Evolutionary conservation across 2,329 filamentous ascomycete species (phyloP), one percentile per base, ranked within the genome.

Genomic region (Orbilia brochopaga): DNA sequence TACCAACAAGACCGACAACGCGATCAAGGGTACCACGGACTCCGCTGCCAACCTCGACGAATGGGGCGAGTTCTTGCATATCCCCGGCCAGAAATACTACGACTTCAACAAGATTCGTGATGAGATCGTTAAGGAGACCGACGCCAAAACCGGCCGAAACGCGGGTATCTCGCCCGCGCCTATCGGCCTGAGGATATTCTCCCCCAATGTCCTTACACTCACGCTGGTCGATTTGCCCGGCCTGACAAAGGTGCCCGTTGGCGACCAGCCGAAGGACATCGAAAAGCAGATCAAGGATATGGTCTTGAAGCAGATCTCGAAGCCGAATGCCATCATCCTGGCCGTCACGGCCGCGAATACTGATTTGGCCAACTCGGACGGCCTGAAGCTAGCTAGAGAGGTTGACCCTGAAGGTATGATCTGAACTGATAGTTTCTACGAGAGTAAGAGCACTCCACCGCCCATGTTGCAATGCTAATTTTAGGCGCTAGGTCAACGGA

Each of bases 61-160:
- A 81, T 99, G 95, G 91, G 94, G 93, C 83, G 94, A 99, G 84
- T 99, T 99, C 81, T 84, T 99, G 74, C 94, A 99, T 81, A 90
- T 99, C 75, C 93, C 94, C 19, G 94, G 92, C 77, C 91, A 97
- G 82, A 97, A 97, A 82, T 97, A 96, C 83, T 88, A 88, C 82
- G 94, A 99, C 82, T 99, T 99, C 83, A 90, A 92, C 84, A 96
- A 97, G 84, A 96, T 99, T 78, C 87, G 94, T 77, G 94, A 97
- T 67, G 94, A 99, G 83, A 99, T 99, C 79, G 90, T 93, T 76
- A 88, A 91, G 78, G 94, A 99, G 83, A 99, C 94, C 48, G 92
- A 97, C 78, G 88, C 90, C 76, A 97, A 99, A 84, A 96, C 96
- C 76, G 94, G 94, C 75, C 88, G 88, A 79, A 99, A 99, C 84